These are phyloP conservation scores for Diaporthe capsici DNA, from an alignment of 2,329 filamentous ascomycete genomes.

Conservation along the genomic window DNA sequence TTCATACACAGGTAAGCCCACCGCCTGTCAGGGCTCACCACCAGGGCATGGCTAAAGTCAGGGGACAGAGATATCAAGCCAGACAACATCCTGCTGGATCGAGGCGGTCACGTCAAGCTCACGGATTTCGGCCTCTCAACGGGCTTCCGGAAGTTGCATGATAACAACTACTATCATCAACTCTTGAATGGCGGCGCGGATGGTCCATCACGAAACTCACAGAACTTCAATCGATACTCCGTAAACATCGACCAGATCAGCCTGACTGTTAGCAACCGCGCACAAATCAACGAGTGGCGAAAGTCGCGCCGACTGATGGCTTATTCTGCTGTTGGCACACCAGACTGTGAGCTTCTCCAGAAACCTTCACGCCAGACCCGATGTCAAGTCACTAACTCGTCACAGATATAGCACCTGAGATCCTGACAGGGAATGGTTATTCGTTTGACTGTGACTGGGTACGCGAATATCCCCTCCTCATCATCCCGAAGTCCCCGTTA, in stretches of 20 bases:
- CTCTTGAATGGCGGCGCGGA: constrained; percentile 66
- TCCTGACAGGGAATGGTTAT: constrained; percentile 83
- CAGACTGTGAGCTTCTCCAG: constrained; percentile 64
- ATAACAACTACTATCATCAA: constrained; percentile 84
- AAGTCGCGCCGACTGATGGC: constrained; percentile 84
- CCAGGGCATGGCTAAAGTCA: background rate
- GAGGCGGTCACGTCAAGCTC: constrained; percentile 83
- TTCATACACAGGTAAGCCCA: constrained; percentile 80
- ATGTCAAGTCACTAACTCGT: constrained; percentile 58
- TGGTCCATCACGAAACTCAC: constrained; percentile 44
- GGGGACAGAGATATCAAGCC: constrained; percentile 80
- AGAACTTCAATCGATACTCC: constrained; percentile 76
- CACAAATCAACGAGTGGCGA: constrained; percentile 85
- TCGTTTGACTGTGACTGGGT: constrained; percentile 81
- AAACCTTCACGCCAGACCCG: background rate
- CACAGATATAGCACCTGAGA: constrained; percentile 72
- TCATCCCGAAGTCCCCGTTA: background rate
- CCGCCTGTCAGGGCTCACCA: background rate
- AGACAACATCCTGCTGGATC: constrained; percentile 84
- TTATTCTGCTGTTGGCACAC: constrained; percentile 85
- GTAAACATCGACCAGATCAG: constrained; percentile 85
- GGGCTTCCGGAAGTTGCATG: constrained; percentile 83
- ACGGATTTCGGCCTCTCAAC: constrained; percentile 87
- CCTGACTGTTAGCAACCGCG: constrained; percentile 82
- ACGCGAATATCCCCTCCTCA: background rate